Conservation (phyloP, 2,329 filamentous ascomycete genomes). For the Pseudogymnoascus sp. region DNA sequence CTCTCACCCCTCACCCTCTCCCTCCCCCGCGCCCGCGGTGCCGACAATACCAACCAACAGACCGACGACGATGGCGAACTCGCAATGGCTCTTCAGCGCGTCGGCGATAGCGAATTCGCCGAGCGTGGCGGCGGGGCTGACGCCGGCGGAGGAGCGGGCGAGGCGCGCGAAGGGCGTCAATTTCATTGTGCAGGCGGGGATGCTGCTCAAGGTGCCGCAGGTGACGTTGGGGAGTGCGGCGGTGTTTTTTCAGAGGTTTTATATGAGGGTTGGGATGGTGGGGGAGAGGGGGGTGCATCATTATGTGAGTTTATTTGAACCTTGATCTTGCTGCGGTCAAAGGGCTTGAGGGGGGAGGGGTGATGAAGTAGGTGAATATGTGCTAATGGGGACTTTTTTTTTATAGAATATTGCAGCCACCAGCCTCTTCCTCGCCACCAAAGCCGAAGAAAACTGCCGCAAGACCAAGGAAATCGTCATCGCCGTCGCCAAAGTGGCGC, state of each 20-base stretch:
- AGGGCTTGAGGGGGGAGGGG: too few relatives aligned
- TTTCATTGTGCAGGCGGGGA: conserved; percentile 91
- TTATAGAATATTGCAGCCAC: conserved; percentile 75
- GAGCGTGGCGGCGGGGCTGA: conserved; percentile 74
- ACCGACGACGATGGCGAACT: neutral
- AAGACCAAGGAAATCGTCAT: conserved; percentile 95
- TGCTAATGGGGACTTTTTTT: conserved; percentile 7
- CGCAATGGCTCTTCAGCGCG: conserved; percentile 82
- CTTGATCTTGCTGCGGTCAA: too few relatives aligned
- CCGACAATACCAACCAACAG: too few relatives aligned
- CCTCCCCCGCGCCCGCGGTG: neutral
- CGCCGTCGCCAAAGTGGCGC: conserved; percentile 85
- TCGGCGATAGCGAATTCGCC: conserved; percentile 78
- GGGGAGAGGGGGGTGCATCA: conserved; percentile 72
- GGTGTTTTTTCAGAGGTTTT: conserved; percentile 92
- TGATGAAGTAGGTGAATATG: neutral
- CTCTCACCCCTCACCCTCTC: neutral
- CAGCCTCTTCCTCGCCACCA: conserved; percentile 86
- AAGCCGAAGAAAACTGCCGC: conserved; percentile 92
- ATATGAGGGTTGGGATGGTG: conserved; percentile 81
- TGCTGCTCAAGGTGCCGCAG: conserved; percentile 85
- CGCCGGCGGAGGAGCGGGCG: conserved; percentile 67
- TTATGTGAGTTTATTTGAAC: conserved; percentile 59
- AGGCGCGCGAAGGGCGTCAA: conserved; percentile 86
- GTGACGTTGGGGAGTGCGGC: conserved; percentile 86